Percentiles rank a stretch among this genome's conserved stretches.
Evolutionary conservation across 768 basidiomycete genomes (phyloP).

Genomic region (Tylopilus sp.): DNA sequence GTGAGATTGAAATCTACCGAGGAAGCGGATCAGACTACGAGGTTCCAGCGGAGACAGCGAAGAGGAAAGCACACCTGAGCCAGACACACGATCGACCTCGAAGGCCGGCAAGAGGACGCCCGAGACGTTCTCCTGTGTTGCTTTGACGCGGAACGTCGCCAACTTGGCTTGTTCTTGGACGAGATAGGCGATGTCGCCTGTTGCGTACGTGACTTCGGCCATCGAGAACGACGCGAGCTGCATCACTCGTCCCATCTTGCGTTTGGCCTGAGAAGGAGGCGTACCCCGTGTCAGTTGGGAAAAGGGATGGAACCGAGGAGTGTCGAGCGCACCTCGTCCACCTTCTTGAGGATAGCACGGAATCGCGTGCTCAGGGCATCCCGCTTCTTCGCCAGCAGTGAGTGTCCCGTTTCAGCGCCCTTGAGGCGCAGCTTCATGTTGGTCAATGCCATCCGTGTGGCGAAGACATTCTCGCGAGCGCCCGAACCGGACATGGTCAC

Average conservation of each 20-base stretch:
- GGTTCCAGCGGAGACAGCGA: constrained; percentile 1
- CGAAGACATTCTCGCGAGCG: constrained; percentile 89
- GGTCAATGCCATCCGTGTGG: constrained; percentile 95
- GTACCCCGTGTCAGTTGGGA: constrained; percentile 14
- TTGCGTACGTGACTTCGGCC: constrained; percentile 97
- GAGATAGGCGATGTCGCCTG: constrained; percentile 95
- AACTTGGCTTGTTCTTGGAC: constrained; percentile 94
- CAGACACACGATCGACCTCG: constrained; percentile 82
- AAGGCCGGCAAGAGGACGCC: constrained; percentile 96
- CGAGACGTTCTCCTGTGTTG: constrained; percentile 96
- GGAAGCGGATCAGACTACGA: not conserved
- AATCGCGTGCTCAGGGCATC: constrained; percentile 96
- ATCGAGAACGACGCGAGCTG: constrained; percentile 98
- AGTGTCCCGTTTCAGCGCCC: constrained; percentile 92
- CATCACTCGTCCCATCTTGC: constrained; percentile 99
- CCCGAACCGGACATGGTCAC: constrained; percentile 82
- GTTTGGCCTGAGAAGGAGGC: constrained; percentile 69
- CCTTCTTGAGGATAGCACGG: constrained; percentile 89
- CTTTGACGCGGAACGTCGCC: constrained; percentile 89
- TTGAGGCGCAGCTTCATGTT: constrained; percentile 89
- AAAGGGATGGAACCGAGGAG: not conserved
- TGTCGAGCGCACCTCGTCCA: constrained; percentile 80
- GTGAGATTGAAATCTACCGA: constrained; percentile 94
- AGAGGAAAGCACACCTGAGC: constrained; percentile 58
- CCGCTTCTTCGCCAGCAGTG: constrained; percentile 93